A percentile compares a stretch with the other conserved stretches of the same genome.
Evolutionary conservation across 208 protist species (phyloP).

Genomic region (Balamuthia mandrillaris): DNA sequence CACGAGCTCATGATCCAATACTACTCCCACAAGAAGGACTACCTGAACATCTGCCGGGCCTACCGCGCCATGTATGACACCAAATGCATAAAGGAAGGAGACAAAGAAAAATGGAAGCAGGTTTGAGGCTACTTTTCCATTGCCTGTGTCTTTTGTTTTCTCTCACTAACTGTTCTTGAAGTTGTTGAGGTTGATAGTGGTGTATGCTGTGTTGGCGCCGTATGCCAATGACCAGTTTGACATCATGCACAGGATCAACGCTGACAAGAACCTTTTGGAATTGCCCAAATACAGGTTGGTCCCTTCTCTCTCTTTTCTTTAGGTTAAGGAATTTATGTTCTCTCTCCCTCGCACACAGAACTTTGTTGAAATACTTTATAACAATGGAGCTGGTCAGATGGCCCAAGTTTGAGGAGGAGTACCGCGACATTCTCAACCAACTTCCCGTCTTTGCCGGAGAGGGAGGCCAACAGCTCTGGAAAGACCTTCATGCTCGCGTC

Average conservation of each 20-base stretch:
- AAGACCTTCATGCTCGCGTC: conserved; percentile 83
- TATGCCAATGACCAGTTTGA: conserved; percentile 67
- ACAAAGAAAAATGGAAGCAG: too few relatives aligned
- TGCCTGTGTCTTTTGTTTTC: neutral
- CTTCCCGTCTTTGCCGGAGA: conserved; percentile 74
- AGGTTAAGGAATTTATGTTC: too few relatives aligned
- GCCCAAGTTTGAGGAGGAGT: conserved; percentile 68
- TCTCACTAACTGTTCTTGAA: neutral
- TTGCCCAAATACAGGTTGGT: conserved; percentile 47
- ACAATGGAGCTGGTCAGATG: conserved; percentile 66
- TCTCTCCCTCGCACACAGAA: too few relatives aligned
- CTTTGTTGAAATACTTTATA: conserved; percentile 41
- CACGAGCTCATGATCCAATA: conserved; percentile 82
- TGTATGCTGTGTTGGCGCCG: conserved; percentile 61
- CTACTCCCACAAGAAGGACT: conserved; percentile 77
- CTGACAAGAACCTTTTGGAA: conserved; percentile 63
- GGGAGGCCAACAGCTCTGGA: conserved; percentile 41
- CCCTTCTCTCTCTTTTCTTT: too few relatives aligned
- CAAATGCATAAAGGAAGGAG: too few relatives aligned
- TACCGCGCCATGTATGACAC: conserved; percentile 88
- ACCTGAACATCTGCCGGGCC: conserved; percentile 87
- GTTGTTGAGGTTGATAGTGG: conserved; percentile 51
- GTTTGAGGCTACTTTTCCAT: too few relatives aligned
- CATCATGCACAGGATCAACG: conserved; percentile 59
- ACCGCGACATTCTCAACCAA: conserved; percentile 71